Percentiles rank a stretch among this genome's conserved stretches.
These are phyloP conservation scores for Solanum chmielewskii DNA, from an alignment of 257 asterid genomes.

Conservation along the genomic window DNA sequence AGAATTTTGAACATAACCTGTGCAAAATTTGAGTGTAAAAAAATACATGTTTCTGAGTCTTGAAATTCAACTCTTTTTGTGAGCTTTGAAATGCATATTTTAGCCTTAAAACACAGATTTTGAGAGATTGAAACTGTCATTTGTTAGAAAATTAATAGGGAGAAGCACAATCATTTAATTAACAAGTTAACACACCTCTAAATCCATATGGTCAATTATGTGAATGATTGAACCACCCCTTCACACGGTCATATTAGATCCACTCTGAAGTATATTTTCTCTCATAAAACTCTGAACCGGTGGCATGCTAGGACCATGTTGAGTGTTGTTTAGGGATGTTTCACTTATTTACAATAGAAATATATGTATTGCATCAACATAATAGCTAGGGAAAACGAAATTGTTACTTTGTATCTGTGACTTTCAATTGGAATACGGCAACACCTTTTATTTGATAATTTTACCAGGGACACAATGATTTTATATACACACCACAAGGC, in stretches of 20 bases:
- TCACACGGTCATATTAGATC: slow-evolving; percentile 92
- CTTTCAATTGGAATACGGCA: neutral
- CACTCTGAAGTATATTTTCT: slow-evolving; percentile 85
- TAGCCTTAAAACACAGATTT: too few species aligned
- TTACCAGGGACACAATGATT: neutral
- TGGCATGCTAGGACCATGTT: slow-evolving; percentile 92
- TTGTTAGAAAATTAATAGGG: neutral
- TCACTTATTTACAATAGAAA: slow-evolving; percentile 54
- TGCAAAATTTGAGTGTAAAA: too few species aligned
- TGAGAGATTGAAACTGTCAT: too few species aligned
- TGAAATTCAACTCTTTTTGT: too few species aligned
- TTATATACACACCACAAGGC: slow-evolving; percentile 67
- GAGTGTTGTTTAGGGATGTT: slow-evolving; percentile 90
- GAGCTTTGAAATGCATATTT: too few species aligned
- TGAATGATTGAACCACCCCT: slow-evolving; percentile 97
- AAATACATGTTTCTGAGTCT: too few species aligned
- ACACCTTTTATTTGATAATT: neutral
- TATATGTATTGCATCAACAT: neutral
- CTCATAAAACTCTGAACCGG: slow-evolving; percentile 75
- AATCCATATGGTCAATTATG: slow-evolving; percentile 81
- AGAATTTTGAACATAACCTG: too few species aligned
- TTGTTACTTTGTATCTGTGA: neutral
- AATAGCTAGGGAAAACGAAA: neutral
- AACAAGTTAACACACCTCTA: slow-evolving; percentile 48
- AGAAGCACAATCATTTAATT: neutral